These are phyloP conservation scores for Boletus sp. DNA, from an alignment of 1,284 basidiomycete genomes.

Conservation along the genomic window DNA sequence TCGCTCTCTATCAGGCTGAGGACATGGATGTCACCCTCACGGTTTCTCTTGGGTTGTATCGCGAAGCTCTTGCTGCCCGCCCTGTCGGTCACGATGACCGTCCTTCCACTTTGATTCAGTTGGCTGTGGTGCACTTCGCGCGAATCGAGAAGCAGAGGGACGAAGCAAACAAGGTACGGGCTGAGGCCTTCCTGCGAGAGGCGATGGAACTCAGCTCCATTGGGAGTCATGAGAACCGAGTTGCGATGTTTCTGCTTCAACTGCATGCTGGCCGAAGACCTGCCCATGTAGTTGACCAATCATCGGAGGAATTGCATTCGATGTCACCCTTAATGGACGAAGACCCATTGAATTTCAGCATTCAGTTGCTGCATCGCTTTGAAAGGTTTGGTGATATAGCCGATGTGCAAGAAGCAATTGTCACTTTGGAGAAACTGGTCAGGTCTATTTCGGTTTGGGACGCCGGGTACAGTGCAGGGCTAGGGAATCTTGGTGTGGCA, in stretches of 20 bases:
- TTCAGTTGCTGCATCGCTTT: neutral
- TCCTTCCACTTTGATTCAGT: conserved; percentile 4
- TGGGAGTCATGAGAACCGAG: neutral
- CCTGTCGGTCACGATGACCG: conserved; percentile 3
- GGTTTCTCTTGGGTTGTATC: neutral
- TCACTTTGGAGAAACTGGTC: neutral
- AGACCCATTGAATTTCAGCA: no score
- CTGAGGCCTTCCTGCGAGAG: neutral
- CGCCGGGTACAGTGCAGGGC: neutral
- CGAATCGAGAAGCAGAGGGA: neutral
- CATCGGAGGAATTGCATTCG: no score
- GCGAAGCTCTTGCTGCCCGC: neutral
- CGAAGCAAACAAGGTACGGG: neutral
- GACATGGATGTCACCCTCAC: neutral
- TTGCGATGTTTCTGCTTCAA: conserved; percentile 1
- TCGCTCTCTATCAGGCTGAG: no score
- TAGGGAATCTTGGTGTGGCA: neutral
- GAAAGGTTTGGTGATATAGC: neutral
- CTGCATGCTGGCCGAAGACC: neutral
- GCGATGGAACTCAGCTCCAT: neutral
- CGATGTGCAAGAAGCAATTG: conserved; percentile 7
- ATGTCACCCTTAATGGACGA: no score
- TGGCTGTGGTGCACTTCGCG: conserved; percentile 2
- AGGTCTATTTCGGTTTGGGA: neutral
- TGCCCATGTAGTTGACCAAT: no score